These are phyloP conservation scores for Ophiocordyceps camponoti-leonardi DNA, from an alignment of 2,329 filamentous ascomycete species.

Conservation along the genomic window DNA sequence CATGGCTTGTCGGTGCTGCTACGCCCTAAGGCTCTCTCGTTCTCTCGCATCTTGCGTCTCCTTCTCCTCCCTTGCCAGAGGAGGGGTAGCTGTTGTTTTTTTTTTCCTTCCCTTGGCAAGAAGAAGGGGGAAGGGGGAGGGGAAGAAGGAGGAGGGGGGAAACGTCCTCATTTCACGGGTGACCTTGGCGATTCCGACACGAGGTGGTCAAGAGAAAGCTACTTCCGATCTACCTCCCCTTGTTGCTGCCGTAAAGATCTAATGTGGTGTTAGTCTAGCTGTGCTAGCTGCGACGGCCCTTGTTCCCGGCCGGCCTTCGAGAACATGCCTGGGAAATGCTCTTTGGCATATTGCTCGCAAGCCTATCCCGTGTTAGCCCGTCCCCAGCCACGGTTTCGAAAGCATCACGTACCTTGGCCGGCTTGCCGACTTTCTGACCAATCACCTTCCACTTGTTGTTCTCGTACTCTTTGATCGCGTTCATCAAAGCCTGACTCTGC, in stretches of 20 bases:
- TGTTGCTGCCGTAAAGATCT: slow-evolving; percentile 21
- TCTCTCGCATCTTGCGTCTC: not conserved
- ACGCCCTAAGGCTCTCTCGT: not conserved
- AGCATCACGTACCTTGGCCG: slow-evolving; percentile 49
- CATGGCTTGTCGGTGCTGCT: not conserved
- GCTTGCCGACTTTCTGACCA: slow-evolving; percentile 91
- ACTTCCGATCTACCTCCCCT: slow-evolving; percentile 15
- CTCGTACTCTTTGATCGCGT: slow-evolving; percentile 97
- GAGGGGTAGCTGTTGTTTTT: not conserved
- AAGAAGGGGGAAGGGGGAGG: too few relatives aligned
- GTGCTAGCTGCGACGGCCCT: slow-evolving; percentile 5
- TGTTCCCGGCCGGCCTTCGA: slow-evolving; percentile 9
- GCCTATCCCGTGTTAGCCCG: slow-evolving; percentile 14
- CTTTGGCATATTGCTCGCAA: slow-evolving; percentile 75
- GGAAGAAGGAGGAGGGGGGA: too few relatives aligned
- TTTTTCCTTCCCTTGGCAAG: too few relatives aligned
- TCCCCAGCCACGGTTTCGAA: not conserved
- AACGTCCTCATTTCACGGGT: slow-evolving; percentile 1
- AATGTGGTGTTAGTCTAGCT: slow-evolving; percentile 12
- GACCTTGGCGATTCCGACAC: slow-evolving; percentile 1
- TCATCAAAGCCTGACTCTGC: slow-evolving; percentile 63
- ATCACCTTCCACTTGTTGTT: slow-evolving; percentile 98
- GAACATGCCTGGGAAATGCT: slow-evolving; percentile 55
- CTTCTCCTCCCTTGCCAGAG: not conserved
- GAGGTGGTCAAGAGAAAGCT: slow-evolving; percentile 1